Evolutionary conservation across 768 basidiomycete genomes (phyloP).

Genomic region (Candolleomyces efflorescens): DNA sequence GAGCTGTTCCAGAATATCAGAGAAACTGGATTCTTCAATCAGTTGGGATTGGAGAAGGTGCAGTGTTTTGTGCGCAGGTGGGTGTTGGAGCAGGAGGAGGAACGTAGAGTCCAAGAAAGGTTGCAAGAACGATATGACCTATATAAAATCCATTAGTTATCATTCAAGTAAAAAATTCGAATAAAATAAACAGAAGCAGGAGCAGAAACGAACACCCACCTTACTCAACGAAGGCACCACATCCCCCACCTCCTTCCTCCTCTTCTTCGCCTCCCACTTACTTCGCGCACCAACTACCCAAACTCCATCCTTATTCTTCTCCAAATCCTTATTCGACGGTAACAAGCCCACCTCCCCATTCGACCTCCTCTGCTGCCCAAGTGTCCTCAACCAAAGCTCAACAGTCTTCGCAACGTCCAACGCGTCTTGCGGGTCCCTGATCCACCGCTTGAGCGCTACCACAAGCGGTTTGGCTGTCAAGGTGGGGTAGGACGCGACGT

Average conservation of each 20-base stretch:
- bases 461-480: conserved; percentile 38
- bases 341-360: conserved; percentile 32
- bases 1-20: conserved; percentile 49
- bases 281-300: conserved; percentile 23
- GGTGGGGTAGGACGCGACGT: conserved; percentile 29
- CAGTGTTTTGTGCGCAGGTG: conserved; percentile 53
- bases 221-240: conserved; percentile 39
- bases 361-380: conserved; percentile 22
- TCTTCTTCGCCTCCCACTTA: conserved; percentile 8
- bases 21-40: conserved; percentile 49
- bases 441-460: conserved; percentile 43
- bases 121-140: conserved; percentile 62
- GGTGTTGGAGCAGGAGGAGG: conserved; percentile 59
- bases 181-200: background rate
- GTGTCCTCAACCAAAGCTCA: conserved; percentile 41
- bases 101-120: conserved; percentile 69
- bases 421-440: conserved; percentile 49
- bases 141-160: conserved; percentile 4
- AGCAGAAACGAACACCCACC: conserved; percentile 20
- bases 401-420: conserved; percentile 41
- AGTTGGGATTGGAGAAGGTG: conserved; percentile 45
- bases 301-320: conserved; percentile 39
- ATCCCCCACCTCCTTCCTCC: conserved; percentile 16
- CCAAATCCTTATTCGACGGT: conserved; percentile 33
- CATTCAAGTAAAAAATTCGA: background rate